Evolutionary conservation across 2,329 filamentous ascomycete genomes (phyloP), one percentile per base, ranked within the genome.

Genomic region (Stylonectria norvegica): DNA sequence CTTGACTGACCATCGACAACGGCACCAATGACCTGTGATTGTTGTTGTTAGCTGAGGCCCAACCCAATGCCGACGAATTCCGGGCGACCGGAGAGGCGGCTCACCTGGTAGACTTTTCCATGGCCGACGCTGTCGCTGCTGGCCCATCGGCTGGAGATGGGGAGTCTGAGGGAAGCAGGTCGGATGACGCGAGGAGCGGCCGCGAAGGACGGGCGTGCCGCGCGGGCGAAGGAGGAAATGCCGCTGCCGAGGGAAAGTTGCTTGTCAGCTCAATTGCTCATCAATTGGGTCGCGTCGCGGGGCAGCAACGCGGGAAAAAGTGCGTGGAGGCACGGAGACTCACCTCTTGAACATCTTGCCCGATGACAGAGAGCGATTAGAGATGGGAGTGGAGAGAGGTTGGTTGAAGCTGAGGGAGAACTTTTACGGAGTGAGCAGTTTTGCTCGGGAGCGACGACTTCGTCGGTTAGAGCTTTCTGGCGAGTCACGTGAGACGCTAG

Each of bases 11-110:
- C 89, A 76, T 97, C 93, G 63, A 97, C 93, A 69, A 97, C 90
- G 77, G 93, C 91, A 86, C 93, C 90, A 76, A 96, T 96, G 72
- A 96, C 90, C 76, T 89, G 75, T 68, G 80, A 65, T 82, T 76
- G 71, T 78, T 83, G 65, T 54, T 48, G 60, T 70, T 61, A 69
- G 62, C 56, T 43, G 36, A 40, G 34, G 19, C 40, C 35, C 32
- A 14, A 30, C n/a, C n/a, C n/a, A n/a, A n/a, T n/a, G n/a, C n/a
- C n/a, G n/a, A 14, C 32, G 33, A 19, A 18, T 22, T 28, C 36
- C 45, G 55, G 53, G 49, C 49, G 48, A 56, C 51, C 52, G 50
- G 50, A 55, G 39, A 29, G 34, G 27, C 38, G 38, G 50, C 75
- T 69, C 64, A 80, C 77, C 76, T 84, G 80, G 73, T 84, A 73